These are phyloP conservation scores for Diospyros lotus DNA, from an alignment of 148 eudicot genomes.

Conservation along the genomic window DNA sequence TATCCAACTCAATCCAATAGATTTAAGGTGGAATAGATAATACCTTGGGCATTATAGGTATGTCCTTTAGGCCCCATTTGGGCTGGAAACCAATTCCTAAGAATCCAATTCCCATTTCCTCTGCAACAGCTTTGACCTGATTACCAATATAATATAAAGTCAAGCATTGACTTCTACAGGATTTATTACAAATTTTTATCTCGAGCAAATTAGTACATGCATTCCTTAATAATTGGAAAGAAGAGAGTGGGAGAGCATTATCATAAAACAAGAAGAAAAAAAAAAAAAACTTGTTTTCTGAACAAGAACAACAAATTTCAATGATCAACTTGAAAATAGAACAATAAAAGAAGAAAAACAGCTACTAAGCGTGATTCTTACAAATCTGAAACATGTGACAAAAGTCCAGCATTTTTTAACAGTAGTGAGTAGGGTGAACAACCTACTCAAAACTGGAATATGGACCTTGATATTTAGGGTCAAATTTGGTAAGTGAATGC, in stretches of 20 bases:
- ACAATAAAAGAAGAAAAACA: background rate
- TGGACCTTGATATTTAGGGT: background rate
- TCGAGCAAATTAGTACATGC: background rate
- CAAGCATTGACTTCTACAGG: background rate
- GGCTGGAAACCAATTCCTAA: slow-evolving; percentile 96
- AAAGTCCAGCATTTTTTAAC: background rate
- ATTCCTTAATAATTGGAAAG: background rate
- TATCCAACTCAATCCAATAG: background rate
- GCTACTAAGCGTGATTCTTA: background rate
- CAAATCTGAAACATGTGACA: background rate
- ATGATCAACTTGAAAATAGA: background rate
- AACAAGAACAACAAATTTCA: slow-evolving; percentile 2
- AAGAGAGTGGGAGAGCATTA: too few relatives aligned
- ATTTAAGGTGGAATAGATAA: background rate
- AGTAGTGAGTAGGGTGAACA: background rate
- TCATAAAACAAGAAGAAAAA: too few relatives aligned
- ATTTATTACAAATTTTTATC: background rate
- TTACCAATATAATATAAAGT: slow-evolving; percentile 3
- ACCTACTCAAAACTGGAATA: background rate
- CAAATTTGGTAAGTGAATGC: background rate
- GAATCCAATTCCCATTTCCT: slow-evolving; percentile 99
- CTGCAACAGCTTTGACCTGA: slow-evolving; percentile 97
- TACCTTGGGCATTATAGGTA: slow-evolving; percentile 99
- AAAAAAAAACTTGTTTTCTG: background rate
- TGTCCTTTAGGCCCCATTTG: slow-evolving; percentile 75